Conservation (phyloP, 73 alveolate species). For the Diophrys sp. region DNA sequence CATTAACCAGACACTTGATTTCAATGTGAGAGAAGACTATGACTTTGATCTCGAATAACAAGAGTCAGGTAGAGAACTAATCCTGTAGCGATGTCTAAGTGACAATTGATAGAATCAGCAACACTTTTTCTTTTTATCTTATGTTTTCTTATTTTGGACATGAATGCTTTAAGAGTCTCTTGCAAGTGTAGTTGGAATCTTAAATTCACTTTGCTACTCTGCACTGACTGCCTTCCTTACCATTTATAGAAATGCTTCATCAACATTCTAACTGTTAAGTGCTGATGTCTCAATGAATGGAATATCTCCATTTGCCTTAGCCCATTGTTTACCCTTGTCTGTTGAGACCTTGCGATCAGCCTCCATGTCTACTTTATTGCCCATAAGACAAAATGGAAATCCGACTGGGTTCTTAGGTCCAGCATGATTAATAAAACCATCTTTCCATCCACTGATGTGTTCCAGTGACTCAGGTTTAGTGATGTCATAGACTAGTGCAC, state of each 20-base stretch:
- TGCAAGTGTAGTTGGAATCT: too few species aligned
- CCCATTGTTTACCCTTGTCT: slow-evolving; percentile 13
- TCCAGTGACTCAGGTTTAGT: slow-evolving; percentile 60
- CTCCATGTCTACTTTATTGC: slow-evolving; percentile 38
- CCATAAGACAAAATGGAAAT: slow-evolving; percentile 58
- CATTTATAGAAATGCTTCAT: slow-evolving; percentile 19
- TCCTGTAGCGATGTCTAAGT: too few species aligned
- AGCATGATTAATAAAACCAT: slow-evolving; percentile 45
- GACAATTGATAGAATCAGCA: too few species aligned
- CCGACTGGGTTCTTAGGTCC: slow-evolving; percentile 58
- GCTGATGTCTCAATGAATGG: slow-evolving; percentile 55
- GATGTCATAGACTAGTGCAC: slow-evolving; percentile 63
- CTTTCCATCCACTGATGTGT: slow-evolving; percentile 44
- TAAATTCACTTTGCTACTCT: too few species aligned
- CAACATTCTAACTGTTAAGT: slow-evolving; percentile 46
- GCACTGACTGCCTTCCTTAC: slow-evolving; percentile 1
- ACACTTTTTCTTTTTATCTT: too few species aligned
- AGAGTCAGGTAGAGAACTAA: too few species aligned
- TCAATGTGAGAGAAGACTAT: too few species aligned
- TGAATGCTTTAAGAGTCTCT: too few species aligned
- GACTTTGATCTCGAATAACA: too few species aligned
- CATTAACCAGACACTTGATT: too few species aligned
- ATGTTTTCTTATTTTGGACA: too few species aligned
- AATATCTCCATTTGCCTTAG: slow-evolving; percentile 14
- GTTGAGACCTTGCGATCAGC: background rate